Base-by-base conservation (phyloP, 176 grass and related monocot species). In the Oryza glaberrima region DNA sequence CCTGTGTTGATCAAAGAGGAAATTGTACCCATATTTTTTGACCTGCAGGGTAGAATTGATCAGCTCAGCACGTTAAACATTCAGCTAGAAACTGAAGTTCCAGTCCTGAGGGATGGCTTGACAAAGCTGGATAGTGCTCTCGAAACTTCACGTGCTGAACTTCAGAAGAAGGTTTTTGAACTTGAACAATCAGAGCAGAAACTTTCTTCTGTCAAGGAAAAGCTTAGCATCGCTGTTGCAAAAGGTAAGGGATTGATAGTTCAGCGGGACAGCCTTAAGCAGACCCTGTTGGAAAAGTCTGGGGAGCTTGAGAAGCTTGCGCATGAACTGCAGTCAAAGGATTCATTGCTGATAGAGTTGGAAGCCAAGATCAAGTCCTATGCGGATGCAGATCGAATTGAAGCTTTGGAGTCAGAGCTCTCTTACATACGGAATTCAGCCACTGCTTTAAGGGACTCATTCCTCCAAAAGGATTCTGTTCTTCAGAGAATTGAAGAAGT, bases 401-500 rank as follows among this genome's bases (percentile, higher is more conserved):
- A 98, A 89, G 96, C 96, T 77, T 86, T 98, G 81, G 96, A 98
- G 77, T 98, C 93, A 1, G 96, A 98, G 76, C 91, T 98, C 23
- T 98, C 96, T 61, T 98, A 96, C 71, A 94, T 98, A 82, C 75
- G 93, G 6, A 95, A 96, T 84, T 98, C 96, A 34, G 91, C 93
- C 80, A 95, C 91, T 89, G 96, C 92, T 75, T 78, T 98, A 87
- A 92, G 96, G 75, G 96, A 98, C 77, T 98, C 96, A 41, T 98
- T 98, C 94, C 91, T 98, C 86, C 81, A 91, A 12, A 94, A 95
- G 84, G 96, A 98, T 65, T 95, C 96, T 75, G 72, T 98, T 84
- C 88, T 98, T 90, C 96, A 95, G 86, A 94, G 93, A 82, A 98
- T 98, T 72, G 96, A 98, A 84, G 93, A 95, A 85, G 90, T 98